Evolutionary conservation across 768 basidiomycete genomes (phyloP), one percentile per base, ranked within the genome.

Genomic region (Hygrophoropsis aurantiaca): DNA sequence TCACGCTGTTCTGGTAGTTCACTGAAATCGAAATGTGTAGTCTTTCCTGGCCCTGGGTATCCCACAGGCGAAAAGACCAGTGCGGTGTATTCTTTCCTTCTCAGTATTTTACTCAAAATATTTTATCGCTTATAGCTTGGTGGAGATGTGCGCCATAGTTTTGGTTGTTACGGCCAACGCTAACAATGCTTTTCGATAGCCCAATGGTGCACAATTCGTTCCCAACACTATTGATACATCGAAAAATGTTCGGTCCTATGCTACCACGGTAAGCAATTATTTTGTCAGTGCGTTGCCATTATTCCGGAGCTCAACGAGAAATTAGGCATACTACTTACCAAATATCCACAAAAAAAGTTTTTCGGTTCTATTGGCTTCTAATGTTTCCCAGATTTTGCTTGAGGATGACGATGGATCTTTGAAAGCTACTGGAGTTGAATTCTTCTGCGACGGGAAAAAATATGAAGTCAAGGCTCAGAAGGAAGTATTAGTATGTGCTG

Each of bases 401-500:
- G 48, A 36, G 52, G 10, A 30, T 26, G 25, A 25, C 38, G 30
- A 45, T 5, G 40, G 53, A 5, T 50, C 58, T 5, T 52, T 77
- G 21, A 55, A 59, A 25, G 80, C 79, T 0, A 70, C 66, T 4
- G 77, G 77, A 5, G 73, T 82, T 11, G 72, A 72, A 44, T 82
- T 80, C 58, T 54, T 67, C 16, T 38, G 64, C 34, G 54, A 54
- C 4, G 65, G 52, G 18, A 48, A 51, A 11, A 55, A 38, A 4
- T 67, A 71, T 47, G 48, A 60, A 4, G 74, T 74, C 24, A 58
- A 65, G 23, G 76, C 74, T 11, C 60, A 56, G 38, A 73, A 72
- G 44, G 81, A 83, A 59, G 79, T 82, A 24, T 72, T 82, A 40
- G 60, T 82, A 2, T 67, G 62, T 38, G 68, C 72, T 4, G 75